Conservation (phyloP, 129 eudicot species). For the Centella asiatica region DNA sequence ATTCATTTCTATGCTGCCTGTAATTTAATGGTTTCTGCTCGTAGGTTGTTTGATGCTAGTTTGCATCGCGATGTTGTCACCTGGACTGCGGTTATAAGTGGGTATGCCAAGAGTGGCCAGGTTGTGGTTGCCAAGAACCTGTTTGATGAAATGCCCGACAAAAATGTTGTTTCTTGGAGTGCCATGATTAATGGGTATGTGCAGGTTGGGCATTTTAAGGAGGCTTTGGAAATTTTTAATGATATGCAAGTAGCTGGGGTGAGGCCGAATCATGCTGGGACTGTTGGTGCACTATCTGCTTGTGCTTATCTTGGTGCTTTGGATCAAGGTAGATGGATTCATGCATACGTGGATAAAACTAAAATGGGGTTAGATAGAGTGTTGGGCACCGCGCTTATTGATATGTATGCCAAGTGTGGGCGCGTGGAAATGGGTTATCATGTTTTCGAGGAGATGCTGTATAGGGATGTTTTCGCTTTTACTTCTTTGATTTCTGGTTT, state of each 20-base stretch:
- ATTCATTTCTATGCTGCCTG: conserved; percentile 60
- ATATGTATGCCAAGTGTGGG: conserved; percentile 90
- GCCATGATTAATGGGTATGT: conserved; percentile 66
- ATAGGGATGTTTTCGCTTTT: conserved; percentile 52
- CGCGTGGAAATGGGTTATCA: conserved; percentile 42
- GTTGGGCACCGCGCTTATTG: conserved; percentile 60
- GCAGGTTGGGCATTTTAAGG: conserved; percentile 45
- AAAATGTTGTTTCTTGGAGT: conserved; percentile 74
- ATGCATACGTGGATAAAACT: conserved; percentile 44
- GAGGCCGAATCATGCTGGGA: conserved; percentile 43
- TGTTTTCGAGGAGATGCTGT: conserved; percentile 43
- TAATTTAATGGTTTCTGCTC: conserved; percentile 26
- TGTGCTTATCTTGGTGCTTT: conserved; percentile 67
- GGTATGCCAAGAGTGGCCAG: conserved; percentile 41
- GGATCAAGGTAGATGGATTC: conserved; percentile 77
- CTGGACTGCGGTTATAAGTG: conserved; percentile 65
- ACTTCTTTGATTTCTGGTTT: conserved; percentile 61
- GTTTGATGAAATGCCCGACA: conserved; percentile 81
- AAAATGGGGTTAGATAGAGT: conserved; percentile 40
- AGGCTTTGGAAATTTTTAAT: conserved; percentile 52
- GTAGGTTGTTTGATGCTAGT: conserved; percentile 51
- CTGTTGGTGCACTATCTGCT: conserved; percentile 53
- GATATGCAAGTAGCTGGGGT: conserved; percentile 48
- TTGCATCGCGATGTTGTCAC: conserved; percentile 47
- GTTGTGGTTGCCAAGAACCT: conserved; percentile 37